Conservation (phyloP, 108 stramenopile species). For the Skeletonema menzelii region DNA sequence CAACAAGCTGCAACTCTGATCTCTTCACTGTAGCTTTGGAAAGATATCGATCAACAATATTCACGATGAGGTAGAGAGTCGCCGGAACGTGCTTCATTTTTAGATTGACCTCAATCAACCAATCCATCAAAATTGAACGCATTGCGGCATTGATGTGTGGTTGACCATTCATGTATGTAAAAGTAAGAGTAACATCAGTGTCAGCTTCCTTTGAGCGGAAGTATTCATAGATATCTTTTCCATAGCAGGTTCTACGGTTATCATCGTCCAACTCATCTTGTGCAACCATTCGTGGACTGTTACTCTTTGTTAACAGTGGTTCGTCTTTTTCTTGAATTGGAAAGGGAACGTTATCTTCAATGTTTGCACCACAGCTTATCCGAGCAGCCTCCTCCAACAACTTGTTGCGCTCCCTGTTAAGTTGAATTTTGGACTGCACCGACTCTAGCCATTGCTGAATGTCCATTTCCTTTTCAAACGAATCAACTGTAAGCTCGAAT, state of each 20-base stretch:
- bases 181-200: constrained; percentile 68
- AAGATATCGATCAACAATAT: constrained; percentile 96
- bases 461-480: not conserved
- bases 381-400: not conserved
- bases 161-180: constrained; percentile 86
- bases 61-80: constrained; percentile 90
- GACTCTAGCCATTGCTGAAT: not conserved
- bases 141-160: constrained; percentile 87
- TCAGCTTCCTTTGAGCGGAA: constrained; percentile 82
- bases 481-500: not conserved
- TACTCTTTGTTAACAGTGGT: too few relatives aligned
- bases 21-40: constrained; percentile 64
- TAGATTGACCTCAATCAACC: constrained; percentile 87
- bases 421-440: not conserved
- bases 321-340: not conserved
- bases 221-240: constrained; percentile 93
- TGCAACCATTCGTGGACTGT: not conserved
- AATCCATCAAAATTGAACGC: constrained; percentile 91
- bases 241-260: constrained; percentile 90
- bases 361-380: not conserved
- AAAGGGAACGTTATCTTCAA: not conserved
- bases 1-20: constrained; percentile 95
- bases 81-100: constrained; percentile 92
- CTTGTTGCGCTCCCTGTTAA: not conserved
- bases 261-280: constrained; percentile 87